Conservation (phyloP, 345 rosid species). For the Corchorus capsularis region DNA sequence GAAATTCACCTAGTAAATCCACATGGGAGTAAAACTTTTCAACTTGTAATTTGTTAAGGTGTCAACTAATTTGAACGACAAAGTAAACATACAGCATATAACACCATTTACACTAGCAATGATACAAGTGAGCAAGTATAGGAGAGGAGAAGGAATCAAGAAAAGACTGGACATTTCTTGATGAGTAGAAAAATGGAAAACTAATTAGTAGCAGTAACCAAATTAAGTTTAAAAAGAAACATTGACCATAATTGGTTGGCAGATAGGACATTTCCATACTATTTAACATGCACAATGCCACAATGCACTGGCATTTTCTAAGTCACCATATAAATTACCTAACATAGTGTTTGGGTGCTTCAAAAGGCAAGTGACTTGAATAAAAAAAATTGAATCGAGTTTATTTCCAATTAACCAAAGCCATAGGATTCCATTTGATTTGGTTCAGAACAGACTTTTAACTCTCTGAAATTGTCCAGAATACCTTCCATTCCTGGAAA, state of each 20-base stretch:
- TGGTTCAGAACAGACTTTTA: background rate
- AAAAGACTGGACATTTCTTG: background rate
- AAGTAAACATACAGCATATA: background rate
- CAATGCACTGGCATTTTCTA: background rate
- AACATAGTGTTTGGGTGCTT: background rate
- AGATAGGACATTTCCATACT: background rate
- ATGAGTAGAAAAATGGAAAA: background rate
- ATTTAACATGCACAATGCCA: background rate
- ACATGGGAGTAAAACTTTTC: background rate
- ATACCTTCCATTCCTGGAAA: background rate
- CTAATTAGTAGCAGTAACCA: background rate
- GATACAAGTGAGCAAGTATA: background rate
- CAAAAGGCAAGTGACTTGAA: background rate
- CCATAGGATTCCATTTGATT: background rate
- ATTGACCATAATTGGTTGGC: background rate
- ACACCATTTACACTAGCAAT: background rate
- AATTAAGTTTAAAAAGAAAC: background rate
- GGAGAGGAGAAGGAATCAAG: background rate
- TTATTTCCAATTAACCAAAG: background rate
- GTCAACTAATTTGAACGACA: background rate
- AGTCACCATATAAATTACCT: slow-evolving; percentile 7
- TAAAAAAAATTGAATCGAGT: background rate
- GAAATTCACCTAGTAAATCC: background rate
- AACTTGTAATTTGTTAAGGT: background rate
- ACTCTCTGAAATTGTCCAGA: slow-evolving; percentile 2